Evolutionary conservation across 306 rosid species (phyloP).

Genomic region (Casuarina cunninghamiana): DNA sequence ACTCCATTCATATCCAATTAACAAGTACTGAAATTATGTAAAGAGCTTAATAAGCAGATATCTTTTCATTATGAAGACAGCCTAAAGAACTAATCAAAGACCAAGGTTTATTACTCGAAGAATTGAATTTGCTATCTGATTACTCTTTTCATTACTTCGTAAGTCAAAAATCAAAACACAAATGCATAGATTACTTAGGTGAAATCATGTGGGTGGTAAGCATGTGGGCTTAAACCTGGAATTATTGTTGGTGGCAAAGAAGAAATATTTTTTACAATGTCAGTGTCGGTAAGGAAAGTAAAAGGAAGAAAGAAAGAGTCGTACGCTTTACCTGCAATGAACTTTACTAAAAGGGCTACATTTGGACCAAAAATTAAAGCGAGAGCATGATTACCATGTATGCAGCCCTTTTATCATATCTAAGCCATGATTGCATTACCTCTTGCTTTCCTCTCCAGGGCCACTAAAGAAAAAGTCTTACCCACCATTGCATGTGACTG

Average conservation of each 20-base stretch:
- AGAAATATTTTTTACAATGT: background rate
- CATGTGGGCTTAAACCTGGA: background rate
- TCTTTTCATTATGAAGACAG: no score
- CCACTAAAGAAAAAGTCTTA: background rate
- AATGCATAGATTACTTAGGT: no score
- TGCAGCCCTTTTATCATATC: background rate
- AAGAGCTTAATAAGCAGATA: no score
- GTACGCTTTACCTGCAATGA: background rate
- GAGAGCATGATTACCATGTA: background rate
- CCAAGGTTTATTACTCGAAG: no score
- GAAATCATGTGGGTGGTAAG: background rate
- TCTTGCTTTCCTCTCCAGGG: conserved; percentile 2
- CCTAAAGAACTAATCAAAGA: no score
- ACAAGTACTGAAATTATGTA: no score
- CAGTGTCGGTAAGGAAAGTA: background rate
- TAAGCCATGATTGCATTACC: background rate
- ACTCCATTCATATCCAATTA: no score
- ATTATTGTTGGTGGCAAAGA: background rate
- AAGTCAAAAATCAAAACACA: no score
- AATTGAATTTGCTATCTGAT: no score
- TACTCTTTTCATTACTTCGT: no score
- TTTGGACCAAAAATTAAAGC: conserved; percentile 6
- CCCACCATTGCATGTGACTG: background rate
- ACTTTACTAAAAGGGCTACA: conserved; percentile 2
- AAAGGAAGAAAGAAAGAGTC: background rate